Conservation (phyloP, 2,329 filamentous ascomycete species). For the Coniochaeta hoffmannii region DNA sequence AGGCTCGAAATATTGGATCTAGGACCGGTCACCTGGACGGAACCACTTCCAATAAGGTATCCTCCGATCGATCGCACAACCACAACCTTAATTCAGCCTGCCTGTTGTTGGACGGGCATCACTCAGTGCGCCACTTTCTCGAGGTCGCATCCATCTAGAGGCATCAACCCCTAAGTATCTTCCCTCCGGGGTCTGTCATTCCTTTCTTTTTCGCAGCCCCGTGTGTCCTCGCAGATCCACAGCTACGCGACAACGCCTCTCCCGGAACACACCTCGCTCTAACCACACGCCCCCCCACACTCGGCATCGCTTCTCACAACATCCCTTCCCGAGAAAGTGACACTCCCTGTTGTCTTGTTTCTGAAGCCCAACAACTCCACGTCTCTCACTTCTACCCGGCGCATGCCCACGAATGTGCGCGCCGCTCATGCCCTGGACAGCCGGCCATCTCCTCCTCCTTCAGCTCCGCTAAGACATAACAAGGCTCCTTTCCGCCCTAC, state of each 20-base stretch:
- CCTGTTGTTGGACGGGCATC: neutral
- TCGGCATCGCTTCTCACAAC: neutral
- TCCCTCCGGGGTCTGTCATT: neutral
- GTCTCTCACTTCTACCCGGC: neutral
- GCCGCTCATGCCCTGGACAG: neutral
- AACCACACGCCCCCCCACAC: neutral
- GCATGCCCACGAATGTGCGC: neutral
- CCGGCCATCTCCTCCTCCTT: neutral
- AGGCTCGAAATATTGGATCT: neutral
- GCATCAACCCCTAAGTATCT: neutral
- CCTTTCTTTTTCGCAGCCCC: neutral
- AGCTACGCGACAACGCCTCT: neutral
- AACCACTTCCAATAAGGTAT: neutral
- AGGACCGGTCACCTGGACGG: neutral
- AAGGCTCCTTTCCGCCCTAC: neutral
- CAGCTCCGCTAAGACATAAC: neutral
- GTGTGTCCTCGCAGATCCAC: neutral
- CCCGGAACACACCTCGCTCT: neutral
- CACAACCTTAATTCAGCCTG: slow-evolving; percentile 2
- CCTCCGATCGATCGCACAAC: neutral
- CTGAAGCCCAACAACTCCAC: neutral
- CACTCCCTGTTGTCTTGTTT: neutral
- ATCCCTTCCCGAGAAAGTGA: neutral
- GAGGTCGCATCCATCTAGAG: neutral
- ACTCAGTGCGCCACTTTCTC: neutral